These are phyloP conservation scores for Medicago truncatula DNA, from an alignment of 306 rosid species.

Conservation along the genomic window MtrunA17r5.0-ANR NC_053044.1:46259501-46260000, in stretches of 20 bases:
- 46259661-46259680: slow-evolving; percentile 8
- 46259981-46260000: slow-evolving; percentile 35
- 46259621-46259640: too few relatives aligned
- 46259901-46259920: not conserved
- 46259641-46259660: too few relatives aligned
- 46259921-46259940: not conserved
- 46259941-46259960: not conserved
- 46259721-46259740: not conserved
- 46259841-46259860: slow-evolving; percentile 12
- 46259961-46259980: slow-evolving; percentile 4
- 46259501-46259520: too few relatives aligned
- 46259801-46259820: slow-evolving; percentile 4
- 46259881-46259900: slow-evolving; percentile 28
- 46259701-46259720: not conserved
- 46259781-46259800: slow-evolving; percentile 8
- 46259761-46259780: not conserved
- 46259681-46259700: slow-evolving; percentile 11
- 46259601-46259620: not conserved
- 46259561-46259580: too few relatives aligned
- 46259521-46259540: too few relatives aligned
- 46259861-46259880: slow-evolving; percentile 23
- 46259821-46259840: slow-evolving; percentile 12
- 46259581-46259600: not conserved
- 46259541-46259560: too few relatives aligned
- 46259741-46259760: slow-evolving; percentile 1